These are phyloP conservation scores for Mortierella sp. DNA, from an alignment of 371 early-diverging fungal genomes.

Conservation along the genomic window DNA sequence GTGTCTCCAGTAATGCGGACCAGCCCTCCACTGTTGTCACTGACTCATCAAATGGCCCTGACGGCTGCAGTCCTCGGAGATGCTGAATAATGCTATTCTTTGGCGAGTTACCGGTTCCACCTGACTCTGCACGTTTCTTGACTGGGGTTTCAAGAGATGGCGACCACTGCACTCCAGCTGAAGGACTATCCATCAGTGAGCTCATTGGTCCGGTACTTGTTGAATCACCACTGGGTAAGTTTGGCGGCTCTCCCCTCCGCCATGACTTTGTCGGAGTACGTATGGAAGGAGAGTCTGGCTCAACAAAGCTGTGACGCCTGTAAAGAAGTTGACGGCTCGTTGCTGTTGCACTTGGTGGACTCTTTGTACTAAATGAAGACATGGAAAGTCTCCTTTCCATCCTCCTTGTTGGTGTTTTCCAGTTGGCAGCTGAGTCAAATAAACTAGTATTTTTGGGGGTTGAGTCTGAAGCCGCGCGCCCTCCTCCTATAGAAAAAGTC, in stretches of 20 bases:
- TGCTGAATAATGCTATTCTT: conserved; percentile 2
- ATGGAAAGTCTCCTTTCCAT: conserved; percentile 10
- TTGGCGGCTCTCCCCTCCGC: background rate
- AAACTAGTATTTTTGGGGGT: background rate
- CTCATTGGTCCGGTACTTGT: background rate
- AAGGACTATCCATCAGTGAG: conserved; percentile 7
- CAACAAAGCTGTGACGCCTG: conserved; percentile 9
- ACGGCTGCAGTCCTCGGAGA: conserved; percentile 19
- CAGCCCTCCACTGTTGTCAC: conserved; percentile 20
- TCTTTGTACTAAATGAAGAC: conserved; percentile 18
- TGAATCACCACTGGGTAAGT: background rate
- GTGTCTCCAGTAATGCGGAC: conserved; percentile 42
- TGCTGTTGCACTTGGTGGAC: conserved; percentile 7
- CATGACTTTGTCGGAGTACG: conserved; percentile 6
- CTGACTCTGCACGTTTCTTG: background rate
- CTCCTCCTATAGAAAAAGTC: background rate
- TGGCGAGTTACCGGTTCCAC: background rate
- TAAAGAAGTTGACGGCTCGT: background rate
- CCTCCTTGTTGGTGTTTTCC: conserved; percentile 10
- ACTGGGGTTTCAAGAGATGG: conserved; percentile 35
- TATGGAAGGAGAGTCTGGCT: conserved; percentile 10
- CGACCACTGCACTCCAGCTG: conserved; percentile 23
- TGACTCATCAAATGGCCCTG: background rate
- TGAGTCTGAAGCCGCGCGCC: background rate
- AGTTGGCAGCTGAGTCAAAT: background rate